Evolutionary conservation across 2,329 filamentous ascomycete species (phyloP), one percentile per base, ranked within the genome.

Genomic region (Xylariales sp.): DNA sequence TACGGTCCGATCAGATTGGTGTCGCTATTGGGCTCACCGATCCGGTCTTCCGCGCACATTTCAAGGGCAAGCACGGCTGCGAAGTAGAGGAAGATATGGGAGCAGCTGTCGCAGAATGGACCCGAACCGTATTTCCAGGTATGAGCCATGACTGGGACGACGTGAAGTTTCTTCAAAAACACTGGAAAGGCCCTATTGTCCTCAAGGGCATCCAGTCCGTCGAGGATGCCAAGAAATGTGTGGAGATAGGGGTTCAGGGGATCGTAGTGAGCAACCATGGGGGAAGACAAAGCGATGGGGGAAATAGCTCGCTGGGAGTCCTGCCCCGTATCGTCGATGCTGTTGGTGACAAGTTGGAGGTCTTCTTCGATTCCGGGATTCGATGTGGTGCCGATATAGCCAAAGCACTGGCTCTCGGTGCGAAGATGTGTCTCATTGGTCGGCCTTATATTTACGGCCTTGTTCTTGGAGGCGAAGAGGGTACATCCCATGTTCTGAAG

Each of bases 331-430:
- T 84, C 46, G 74, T 78, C 45, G 76, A 80, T 4, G 77, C 76
- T 1, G 80, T 80, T 0, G 76, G 82, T 2, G 68, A 70, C 14
- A 70, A 68, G 44, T 64, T 82, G n/a, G 73, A 73, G 0, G 66
- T 86, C 15, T 69, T 84, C 31, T 73, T 85, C 12, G 82, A 86
- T 51, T 71, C 50, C 52, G 80, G 79, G 0, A 69, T 82, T 22
- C 68, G 74, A n/a, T 65, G 73, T 24, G 79, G 78, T 2, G 74
- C 76, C 0, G 78, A 82, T 49, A 71, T 81, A 2, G 62, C 80
- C 38, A 81, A 81, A 52, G 75, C 74, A 0, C 57, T 81, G 4
- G 76, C 74, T 7, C 52, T 81, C 2, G 77, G 78, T 0, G 78
- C 76, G 0, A 76, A 68, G 21, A 74, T 71, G 4, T 76, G 73